These are phyloP conservation scores for Bifiguratus adelaidae DNA, from an alignment of 192 early-diverging fungal genomes.

Conservation along the genomic window DNA sequence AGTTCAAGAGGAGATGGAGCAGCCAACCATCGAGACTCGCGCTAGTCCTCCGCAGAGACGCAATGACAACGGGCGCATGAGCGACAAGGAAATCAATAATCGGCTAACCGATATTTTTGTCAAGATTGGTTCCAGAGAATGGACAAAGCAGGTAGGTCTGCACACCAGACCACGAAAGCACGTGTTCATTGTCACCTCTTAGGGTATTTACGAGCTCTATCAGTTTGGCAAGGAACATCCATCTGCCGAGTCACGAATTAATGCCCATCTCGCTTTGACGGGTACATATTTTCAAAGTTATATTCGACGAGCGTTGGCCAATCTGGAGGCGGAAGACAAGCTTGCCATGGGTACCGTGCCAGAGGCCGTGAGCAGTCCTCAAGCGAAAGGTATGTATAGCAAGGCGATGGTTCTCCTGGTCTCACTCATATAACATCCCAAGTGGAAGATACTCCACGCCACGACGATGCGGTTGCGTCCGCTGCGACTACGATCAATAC, in stretches of 20 bases:
- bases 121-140: conserved; percentile 54
- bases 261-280: conserved; percentile 43
- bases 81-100: conserved; percentile 54
- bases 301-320: conserved; percentile 54
- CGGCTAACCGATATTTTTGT: conserved; percentile 57
- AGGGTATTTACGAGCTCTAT: conserved; percentile 68
- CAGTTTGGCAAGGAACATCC: conserved; percentile 67
- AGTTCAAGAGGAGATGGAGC: too few relatives aligned
- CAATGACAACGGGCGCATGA: conserved; percentile 1
- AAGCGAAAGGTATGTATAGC: not conserved
- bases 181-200: not conserved
- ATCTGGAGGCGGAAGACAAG: conserved; percentile 43
- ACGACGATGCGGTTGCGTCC: not conserved
- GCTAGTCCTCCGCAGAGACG: too few relatives aligned
- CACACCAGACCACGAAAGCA: too few relatives aligned
- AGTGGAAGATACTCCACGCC: not conserved
- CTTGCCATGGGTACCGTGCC: conserved; percentile 10
- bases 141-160: conserved; percentile 45
- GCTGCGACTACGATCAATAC: not conserved
- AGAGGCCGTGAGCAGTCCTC: not conserved
- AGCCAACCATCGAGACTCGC: too few relatives aligned
- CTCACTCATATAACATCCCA: too few relatives aligned
- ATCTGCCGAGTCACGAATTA: conserved; percentile 45
- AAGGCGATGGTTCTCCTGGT: not conserved
- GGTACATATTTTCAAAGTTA: conserved; percentile 67